Evolutionary conservation across 768 basidiomycete genomes (phyloP), one percentile per base, ranked within the genome.

Genomic region (Tylopilus rubrobrunneus): DNA sequence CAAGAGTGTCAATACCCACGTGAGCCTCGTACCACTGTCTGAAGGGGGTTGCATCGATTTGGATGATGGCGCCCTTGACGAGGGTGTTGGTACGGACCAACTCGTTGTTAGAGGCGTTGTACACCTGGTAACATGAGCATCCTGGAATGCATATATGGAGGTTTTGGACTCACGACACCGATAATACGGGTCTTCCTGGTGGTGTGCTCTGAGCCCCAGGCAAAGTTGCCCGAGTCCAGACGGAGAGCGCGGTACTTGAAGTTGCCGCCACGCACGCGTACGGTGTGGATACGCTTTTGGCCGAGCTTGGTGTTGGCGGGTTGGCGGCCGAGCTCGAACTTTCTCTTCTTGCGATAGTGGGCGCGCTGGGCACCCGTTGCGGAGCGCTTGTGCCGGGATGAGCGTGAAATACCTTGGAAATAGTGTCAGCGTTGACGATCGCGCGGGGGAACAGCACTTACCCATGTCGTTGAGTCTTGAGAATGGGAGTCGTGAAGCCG

Each of bases 41-140:
- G 91, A 98, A 99, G 58, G 97, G 97, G 31, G 96, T 86, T 59
- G 97, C 96, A 78, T 99, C 97, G 68, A 99, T 74, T 73, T 98
- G 95, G 74, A 99, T 91, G 76, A 99, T 89, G 62, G 89, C 89
- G 57, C 87, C 81, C 81, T 96, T 98, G 71, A 99, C 97, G 53
- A 99, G 86, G 51, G 97, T 99, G 80, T 99, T 98, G 67, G 97
- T 99, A 67, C 97, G 92, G 70, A 99, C 96, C 68, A 98, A 86
- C 77, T 99, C 97, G 78, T 99, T 99, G 86, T 98, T 99, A 59
- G 97, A 95, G 44, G 97, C 85, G 74, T 98, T 99, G 85, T 98
- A 99, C 46, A 93, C 90, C 93, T 95, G 58, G 42, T 42, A 34
- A 40, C 36, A 33, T 31, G 56, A 60, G 39, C 15, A 39, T 45